Evolutionary conservation across 352 stramenopile species (phyloP), one percentile per base, ranked within the genome.

Genomic region (Peronospora farinosa): DNA sequence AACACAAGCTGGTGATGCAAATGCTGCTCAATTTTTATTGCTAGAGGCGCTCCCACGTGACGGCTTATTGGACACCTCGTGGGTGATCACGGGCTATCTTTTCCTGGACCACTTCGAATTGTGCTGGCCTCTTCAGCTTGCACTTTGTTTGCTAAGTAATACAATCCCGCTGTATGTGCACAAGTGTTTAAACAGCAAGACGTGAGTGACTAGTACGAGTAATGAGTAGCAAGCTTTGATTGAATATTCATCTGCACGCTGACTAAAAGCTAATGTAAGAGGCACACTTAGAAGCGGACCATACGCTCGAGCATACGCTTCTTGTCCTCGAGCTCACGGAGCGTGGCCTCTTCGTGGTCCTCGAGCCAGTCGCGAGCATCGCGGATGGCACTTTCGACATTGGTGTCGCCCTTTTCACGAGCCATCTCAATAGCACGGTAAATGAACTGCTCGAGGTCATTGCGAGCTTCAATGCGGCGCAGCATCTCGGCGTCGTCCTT

Each of bases 261-360:
- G 44, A 62, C 54, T 57, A 57, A 53, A 52, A 52, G 52, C 58
- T 58, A 62, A 69, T 49, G 50, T 55, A 65, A 62, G 40, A 57
- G 40, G 48, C 43, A 40, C 60, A 54, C 60, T 78, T 78, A 84
- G 57, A 79, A 79, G 46, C 72, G 72, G 36, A 86, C 68, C 67
- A 86, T 73, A 54, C 72, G 74, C 64, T 86, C 72, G 12, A 86
- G 65, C 74, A 78, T 75, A 43, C 74, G 74, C 75, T 96, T 93
- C 84, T 98, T 97, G 63, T 96, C 86, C 66, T 97, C 92, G 32
- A 87, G 95, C 67, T 97, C 91, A 65, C 96, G 90, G 31, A 94
- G 84, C 46, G 94, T 93, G 28, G 80, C 84, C 47, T 81, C 68
- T 55, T 90, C 78, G 73, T 96, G 79, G 54, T 77, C 74, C 56